These are phyloP conservation scores for Cajanus cajan DNA, from an alignment of 306 rosid genomes.

Conservation along the genomic window DNA sequence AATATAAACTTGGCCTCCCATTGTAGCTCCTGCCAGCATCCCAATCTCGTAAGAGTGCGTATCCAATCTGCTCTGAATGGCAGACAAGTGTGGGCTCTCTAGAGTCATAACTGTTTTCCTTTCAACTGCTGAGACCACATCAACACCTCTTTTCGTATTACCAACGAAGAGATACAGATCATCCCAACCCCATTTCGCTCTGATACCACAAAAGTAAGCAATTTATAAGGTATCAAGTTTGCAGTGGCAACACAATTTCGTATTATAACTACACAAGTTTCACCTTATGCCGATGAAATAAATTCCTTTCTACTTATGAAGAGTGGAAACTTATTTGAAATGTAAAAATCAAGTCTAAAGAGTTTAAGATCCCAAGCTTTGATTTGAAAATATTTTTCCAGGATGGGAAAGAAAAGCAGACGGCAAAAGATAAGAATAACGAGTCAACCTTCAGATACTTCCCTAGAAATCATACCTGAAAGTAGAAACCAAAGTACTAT, in stretches of 20 bases:
- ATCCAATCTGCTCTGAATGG: constrained; percentile 78
- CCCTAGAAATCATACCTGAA: constrained; percentile 59
- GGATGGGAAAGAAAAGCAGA: neutral
- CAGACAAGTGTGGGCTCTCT: constrained; percentile 61
- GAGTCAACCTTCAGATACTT: constrained; percentile 5
- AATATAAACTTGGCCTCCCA: constrained; percentile 44
- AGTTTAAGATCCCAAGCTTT: neutral
- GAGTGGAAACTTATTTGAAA: constrained; percentile 16
- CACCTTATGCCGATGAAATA: neutral
- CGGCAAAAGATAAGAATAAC: neutral
- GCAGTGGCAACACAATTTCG: no score
- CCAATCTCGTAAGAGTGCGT: constrained; percentile 52
- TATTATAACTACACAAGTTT: neutral
- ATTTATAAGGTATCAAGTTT: neutral
- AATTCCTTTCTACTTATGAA: neutral
- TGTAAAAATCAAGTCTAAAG: neutral
- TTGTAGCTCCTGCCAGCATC: constrained; percentile 46
- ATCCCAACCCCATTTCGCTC: constrained; percentile 97
- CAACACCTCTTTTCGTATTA: constrained; percentile 73
- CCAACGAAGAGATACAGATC: constrained; percentile 69
- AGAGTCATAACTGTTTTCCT: constrained; percentile 45
- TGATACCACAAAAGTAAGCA: constrained; percentile 34
- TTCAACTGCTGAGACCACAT: constrained; percentile 53
- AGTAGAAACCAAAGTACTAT: constrained; percentile 68
- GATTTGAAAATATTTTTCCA: neutral